Conservation (phyloP, 345 rosid genomes). For the Viola odorata region DNA sequence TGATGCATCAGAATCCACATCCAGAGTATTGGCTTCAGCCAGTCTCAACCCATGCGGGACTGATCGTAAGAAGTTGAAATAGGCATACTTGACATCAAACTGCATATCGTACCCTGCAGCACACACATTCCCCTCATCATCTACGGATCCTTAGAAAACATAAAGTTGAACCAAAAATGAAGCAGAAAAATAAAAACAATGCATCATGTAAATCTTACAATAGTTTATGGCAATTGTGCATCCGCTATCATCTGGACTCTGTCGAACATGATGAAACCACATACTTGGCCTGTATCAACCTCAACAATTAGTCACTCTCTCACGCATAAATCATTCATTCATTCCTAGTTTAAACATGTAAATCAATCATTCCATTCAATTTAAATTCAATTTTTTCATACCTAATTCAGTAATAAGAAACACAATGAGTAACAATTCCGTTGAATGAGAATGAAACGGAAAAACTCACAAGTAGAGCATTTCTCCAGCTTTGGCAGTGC, state of each 20-base stretch:
- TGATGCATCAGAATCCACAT: background rate
- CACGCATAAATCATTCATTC: background rate
- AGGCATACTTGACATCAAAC: slow-evolving; percentile 80
- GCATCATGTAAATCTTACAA: slow-evolving; percentile 38
- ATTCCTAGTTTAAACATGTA: too few species aligned
- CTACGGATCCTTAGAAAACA: background rate
- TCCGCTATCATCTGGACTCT: slow-evolving; percentile 62
- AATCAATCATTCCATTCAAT: too few species aligned
- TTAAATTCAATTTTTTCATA: too few species aligned
- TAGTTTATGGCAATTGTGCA: slow-evolving; percentile 76
- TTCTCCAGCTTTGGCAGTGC: slow-evolving; percentile 78
- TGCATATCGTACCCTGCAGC: slow-evolving; percentile 92
- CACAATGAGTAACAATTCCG: too few species aligned
- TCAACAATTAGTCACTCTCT: slow-evolving; percentile 1
- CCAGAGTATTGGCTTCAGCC: background rate
- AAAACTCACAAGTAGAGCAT: slow-evolving; percentile 70
- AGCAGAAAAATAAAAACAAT: background rate
- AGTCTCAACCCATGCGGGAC: slow-evolving; percentile 27
- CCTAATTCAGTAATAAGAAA: too few species aligned
- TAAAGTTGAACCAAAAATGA: background rate
- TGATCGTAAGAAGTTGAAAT: slow-evolving; percentile 77
- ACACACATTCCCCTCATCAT: background rate
- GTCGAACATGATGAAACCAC: slow-evolving; percentile 98
- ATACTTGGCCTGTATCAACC: slow-evolving; percentile 74
- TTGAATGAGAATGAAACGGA: too few species aligned